Percentiles rank a stretch among this genome's conserved stretches.
Evolutionary conservation across 1,139 yeast species (phyloP).

Genomic region (Lodderomyces beijingensis): DNA sequence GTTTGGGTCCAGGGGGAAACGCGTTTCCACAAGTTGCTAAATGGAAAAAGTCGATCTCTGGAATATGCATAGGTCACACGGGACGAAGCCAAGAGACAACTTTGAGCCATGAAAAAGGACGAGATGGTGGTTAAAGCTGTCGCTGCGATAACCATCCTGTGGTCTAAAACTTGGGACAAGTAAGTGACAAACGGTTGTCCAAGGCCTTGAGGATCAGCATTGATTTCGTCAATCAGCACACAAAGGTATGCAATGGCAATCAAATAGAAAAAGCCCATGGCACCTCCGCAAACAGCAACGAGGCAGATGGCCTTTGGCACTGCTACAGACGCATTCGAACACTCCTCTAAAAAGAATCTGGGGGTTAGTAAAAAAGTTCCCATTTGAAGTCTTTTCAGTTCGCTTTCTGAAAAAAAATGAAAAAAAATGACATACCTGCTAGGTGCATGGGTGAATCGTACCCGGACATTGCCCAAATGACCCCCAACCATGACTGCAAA

Average conservation of each 20-base stretch:
- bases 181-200: conserved; percentile 67
- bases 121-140: conserved; percentile 58
- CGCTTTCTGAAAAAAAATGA: no score
- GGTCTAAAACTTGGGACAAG: conserved; percentile 47
- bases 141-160: conserved; percentile 46
- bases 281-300: conserved; percentile 60
- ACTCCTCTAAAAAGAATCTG: conserved; percentile 56
- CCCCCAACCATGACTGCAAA: conserved; percentile 59
- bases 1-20: conserved; percentile 57
- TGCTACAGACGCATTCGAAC: conserved; percentile 60
- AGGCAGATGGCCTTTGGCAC: conserved; percentile 66
- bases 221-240: conserved; percentile 48
- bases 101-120: conserved; percentile 63
- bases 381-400: no score
- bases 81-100: conserved; percentile 69
- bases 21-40: conserved; percentile 48
- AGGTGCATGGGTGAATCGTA: conserved; percentile 73
- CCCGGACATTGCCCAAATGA: conserved; percentile 75
- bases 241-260: conserved; percentile 63
- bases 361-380: no score
- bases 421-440: no score
- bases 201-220: conserved; percentile 45
- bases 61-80: conserved; percentile 68
- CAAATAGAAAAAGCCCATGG: conserved; percentile 60
- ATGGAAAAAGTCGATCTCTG: conserved; percentile 67